Base-by-base conservation (phyloP, 1,139 yeast species). In the Nakaseomyces nivariensis region DNA sequence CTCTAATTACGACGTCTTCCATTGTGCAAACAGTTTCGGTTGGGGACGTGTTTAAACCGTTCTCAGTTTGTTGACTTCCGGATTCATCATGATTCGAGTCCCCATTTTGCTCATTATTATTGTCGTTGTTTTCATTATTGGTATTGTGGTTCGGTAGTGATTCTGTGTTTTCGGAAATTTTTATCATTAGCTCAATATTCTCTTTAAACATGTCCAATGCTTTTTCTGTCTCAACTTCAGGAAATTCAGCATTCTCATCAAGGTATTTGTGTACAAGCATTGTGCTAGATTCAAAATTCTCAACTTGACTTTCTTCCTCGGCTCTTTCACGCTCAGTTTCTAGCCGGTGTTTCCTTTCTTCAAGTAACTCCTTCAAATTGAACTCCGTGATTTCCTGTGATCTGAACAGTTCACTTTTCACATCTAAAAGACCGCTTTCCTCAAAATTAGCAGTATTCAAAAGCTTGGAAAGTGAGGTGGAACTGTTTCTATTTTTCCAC, bases 191-290 rank as follows among this genome's bases (percentile, higher is more conserved):
- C 3, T 48, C 45, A 5, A 50, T 46, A 9, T 47, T 46, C 25
- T 50, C 51, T 22, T 13, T 22, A 22, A 46, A 44, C 11, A 25
- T 40, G 11, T 44, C 33, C 4, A 48, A 37, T 4, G 51, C 37
- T n/a, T 45, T 40, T 4, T 44, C 46, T 5, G 34, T 41, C 25
- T 27, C 34, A 32, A 44, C 26, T 5, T 48, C 45, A 4, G 25
- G 17, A 24, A 38, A 40, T 5, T 10, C 22, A 4, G 25, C 25
- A 33, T 40, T 25, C 4, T 45, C 37, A 8, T 37, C 43, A 5
- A 31, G 3, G n/a, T 46, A 27, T 24, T 10, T 31, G 3, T n/a
- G n/a, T 6, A 24, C 27, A 13, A 41, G 34, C 34, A 41, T 29
- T 5, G 44, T 41, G 25, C 44, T 41, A 5, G 44, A 41, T 4